Evolutionary conservation across 371 early-diverging fungal genomes (phyloP), one percentile per base, ranked within the genome.

Genomic region (Circinella minor): DNA sequence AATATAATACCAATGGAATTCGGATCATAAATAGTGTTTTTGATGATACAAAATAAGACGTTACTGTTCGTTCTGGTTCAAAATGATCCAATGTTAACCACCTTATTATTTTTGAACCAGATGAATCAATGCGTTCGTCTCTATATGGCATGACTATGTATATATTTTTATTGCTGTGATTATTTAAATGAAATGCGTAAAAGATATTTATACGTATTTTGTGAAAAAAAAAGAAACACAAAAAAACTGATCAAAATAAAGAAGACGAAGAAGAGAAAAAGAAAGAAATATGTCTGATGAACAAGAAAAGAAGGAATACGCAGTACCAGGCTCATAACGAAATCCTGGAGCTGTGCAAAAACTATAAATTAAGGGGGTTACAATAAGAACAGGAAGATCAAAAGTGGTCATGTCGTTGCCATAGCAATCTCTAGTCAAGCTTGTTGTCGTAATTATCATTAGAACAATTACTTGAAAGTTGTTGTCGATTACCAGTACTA

Each of bases 51-150:
- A 81, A 80, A 63, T 86, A 69, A 2, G 89, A 87, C 11, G 86
- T 86, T 3, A 87, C 83, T n/a, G 85, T 80, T 51, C 73, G 63
- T 69, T 86, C 86, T 9, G 89, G 83, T 11, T 81, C 82, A 59
- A 87, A 85, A 37, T 76, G 76, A 71, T 86, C 84, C 54, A 89
- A 65, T 18, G 73, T 71, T 66, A 84, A 73, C 84, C 84, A 84
- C 38, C 73, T 69, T 9, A 84, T 64, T 9, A 79, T 11, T 4
- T 68, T 60, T 55, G 72, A 74, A 6, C 67, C 65, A 1, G 77
- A 77, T n/a, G 67, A 39, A 20, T 63, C 59, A 20, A 80, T 36
- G 11, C 65, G 57, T 37, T 76, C 61, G 69, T 79, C 79, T 64
- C 73, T 46, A 61, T 69, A 71, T 48, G 38, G n/a, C n/a, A 54